These are phyloP conservation scores for Daldinia sp. DNA, from an alignment of 2,329 filamentous ascomycete species.

Conservation along the genomic window DNA sequence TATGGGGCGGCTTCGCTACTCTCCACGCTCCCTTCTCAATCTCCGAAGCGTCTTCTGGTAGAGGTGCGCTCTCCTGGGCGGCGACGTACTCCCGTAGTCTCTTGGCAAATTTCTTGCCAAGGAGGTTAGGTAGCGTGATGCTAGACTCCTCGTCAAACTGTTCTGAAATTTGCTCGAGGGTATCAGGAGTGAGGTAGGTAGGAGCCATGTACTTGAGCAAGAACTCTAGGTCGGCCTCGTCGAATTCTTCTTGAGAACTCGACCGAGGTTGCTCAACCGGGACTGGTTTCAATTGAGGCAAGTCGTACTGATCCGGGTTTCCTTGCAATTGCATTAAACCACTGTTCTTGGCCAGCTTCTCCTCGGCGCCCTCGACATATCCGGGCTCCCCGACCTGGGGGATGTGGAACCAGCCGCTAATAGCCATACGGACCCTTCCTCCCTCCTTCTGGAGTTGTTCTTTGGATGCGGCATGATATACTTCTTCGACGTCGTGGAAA, in stretches of 20 bases:
- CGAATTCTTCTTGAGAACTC: conserved; percentile 68
- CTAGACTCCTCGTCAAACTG: conserved; percentile 87
- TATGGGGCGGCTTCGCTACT: conserved; percentile 90
- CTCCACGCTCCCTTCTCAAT: conserved; percentile 75
- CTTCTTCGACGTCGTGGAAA: conserved; percentile 98
- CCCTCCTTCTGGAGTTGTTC: conserved; percentile 75
- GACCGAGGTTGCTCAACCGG: conserved; percentile 56
- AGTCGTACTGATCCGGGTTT: conserved; percentile 89
- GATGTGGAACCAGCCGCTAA: conserved; percentile 99
- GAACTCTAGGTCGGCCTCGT: conserved; percentile 87
- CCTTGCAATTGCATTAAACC: conserved; percentile 93
- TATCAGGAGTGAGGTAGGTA: conserved; percentile 91
- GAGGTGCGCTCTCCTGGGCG: conserved; percentile 66
- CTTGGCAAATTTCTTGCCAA: conserved; percentile 81
- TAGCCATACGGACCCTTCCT: conserved; percentile 91
- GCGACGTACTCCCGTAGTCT: conserved; percentile 79
- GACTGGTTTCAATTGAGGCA: conserved; percentile 74
- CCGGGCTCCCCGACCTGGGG: conserved; percentile 94
- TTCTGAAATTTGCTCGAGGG: conserved; percentile 82
- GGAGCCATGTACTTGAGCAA: conserved; percentile 90
- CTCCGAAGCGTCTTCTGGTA: conserved; percentile 62
- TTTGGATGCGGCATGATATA: conserved; percentile 77
- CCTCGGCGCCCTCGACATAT: conserved; percentile 87
- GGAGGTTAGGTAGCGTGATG: conserved; percentile 82
- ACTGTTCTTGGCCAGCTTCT: conserved; percentile 88